Percentiles rank a stretch among this genome's conserved stretches.
Evolutionary conservation across 805 yeast genomes (phyloP).

Genomic region (Spathaspora passalidarum): DNA sequence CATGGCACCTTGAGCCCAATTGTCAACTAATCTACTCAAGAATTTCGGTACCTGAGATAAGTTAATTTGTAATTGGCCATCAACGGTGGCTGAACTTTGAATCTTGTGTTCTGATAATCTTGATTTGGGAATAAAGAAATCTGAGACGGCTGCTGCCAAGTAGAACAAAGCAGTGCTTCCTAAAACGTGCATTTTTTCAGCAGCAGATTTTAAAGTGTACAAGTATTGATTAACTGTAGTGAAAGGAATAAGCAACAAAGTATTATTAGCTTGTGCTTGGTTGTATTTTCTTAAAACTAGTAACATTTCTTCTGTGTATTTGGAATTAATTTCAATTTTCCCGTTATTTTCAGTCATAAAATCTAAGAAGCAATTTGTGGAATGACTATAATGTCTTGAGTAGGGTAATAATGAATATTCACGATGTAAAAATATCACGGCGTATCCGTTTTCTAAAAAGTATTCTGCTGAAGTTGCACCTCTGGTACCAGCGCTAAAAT

Average conservation of each 20-base stretch:
- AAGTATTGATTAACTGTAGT: conserved; percentile 94
- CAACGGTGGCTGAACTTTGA: conserved; percentile 63
- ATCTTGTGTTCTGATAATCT: conserved; percentile 92
- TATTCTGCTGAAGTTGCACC: conserved; percentile 96
- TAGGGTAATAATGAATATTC: conserved; percentile 91
- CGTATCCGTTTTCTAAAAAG: conserved; percentile 79
- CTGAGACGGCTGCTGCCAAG: conserved; percentile 97
- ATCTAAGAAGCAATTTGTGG: conserved; percentile 82
- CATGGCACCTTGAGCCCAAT: conserved; percentile 96
- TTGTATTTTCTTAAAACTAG: conserved; percentile 55
- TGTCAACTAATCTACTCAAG: conserved; percentile 77
- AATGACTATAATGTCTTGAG: conserved; percentile 84
- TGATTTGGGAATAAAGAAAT: conserved; percentile 85
- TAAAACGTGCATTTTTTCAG: conserved; percentile 53
- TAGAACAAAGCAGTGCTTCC: conserved; percentile 70
- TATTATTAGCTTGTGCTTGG: conserved; percentile 46
- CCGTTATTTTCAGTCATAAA: conserved; percentile 62
- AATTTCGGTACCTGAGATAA: conserved; percentile 97
- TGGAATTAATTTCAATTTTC: conserved; percentile 56
- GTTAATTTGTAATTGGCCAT: conserved; percentile 77
- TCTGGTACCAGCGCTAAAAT: conserved; percentile 95
- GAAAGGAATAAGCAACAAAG: conserved; percentile 75
- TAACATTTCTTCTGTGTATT: conserved; percentile 61
- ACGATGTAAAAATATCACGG: conserved; percentile 88
- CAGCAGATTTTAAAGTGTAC: conserved; percentile 71